Percentiles rank a stretch among this genome's conserved stretches.
Conservation (phyloP, 768 basidiomycete genomes). For the Xerocomus spinulosus region DNA sequence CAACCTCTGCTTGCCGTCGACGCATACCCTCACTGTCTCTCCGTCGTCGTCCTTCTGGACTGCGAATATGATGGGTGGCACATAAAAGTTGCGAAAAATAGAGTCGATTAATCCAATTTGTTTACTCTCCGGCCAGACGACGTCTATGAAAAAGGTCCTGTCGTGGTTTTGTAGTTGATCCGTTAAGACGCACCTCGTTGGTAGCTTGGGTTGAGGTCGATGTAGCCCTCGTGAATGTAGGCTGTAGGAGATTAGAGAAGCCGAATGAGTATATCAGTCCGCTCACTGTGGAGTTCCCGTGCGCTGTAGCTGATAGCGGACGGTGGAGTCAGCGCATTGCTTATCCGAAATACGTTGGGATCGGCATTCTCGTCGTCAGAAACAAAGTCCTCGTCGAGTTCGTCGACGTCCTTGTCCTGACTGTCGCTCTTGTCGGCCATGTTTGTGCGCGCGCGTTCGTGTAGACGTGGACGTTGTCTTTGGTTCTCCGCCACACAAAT, state of each 20-base stretch:
- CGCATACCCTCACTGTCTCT: conserved; percentile 39
- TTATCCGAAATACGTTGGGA: conserved; percentile 41
- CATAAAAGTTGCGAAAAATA: conserved; percentile 49
- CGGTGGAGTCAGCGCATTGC: conserved; percentile 38
- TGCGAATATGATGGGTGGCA: conserved; percentile 49
- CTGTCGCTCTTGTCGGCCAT: conserved; percentile 20
- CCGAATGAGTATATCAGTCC: not conserved
- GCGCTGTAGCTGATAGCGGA: conserved; percentile 41
- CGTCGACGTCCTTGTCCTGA: conserved; percentile 41
- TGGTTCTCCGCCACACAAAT: conserved; percentile 16
- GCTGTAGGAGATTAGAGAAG: conserved; percentile 31
- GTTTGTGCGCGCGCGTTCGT: not conserved
- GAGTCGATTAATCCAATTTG: conserved; percentile 54
- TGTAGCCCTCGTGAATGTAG: conserved; percentile 62
- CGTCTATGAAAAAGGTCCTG: conserved; percentile 39
- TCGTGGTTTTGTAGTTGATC: not conserved
- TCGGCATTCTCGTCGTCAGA: conserved; percentile 37
- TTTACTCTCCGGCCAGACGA: conserved; percentile 72
- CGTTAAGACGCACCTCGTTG: conserved; percentile 52
- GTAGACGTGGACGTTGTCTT: not conserved
- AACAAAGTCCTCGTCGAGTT: conserved; percentile 43
- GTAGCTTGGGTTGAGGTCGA: conserved; percentile 68
- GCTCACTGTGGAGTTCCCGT: conserved; percentile 44
- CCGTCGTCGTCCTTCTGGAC: conserved; percentile 39
- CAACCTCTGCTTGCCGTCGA: conserved; percentile 53